Evolutionary conservation across 768 basidiomycete genomes (phyloP).

Genomic region (Pisolithus orientalis): DNA sequence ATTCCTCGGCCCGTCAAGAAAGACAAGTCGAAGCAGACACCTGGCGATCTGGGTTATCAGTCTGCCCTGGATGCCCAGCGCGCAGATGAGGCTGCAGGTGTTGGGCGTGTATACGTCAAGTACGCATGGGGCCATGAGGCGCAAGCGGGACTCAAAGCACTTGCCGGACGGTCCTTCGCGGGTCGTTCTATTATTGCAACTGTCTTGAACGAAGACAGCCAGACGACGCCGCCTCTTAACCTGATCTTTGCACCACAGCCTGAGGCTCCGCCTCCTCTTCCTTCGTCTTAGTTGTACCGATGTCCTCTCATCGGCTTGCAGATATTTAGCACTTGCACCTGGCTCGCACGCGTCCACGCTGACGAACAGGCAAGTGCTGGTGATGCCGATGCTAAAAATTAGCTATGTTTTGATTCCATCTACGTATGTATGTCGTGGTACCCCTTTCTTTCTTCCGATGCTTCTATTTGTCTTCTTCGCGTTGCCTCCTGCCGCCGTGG

Average conservation of each 20-base stretch:
- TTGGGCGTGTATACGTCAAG: slow-evolving; percentile 94
- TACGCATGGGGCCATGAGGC: slow-evolving; percentile 61
- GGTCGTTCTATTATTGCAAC: slow-evolving; percentile 86
- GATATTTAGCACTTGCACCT: not conserved
- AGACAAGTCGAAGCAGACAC: slow-evolving; percentile 72
- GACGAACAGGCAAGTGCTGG: slow-evolving; percentile 2
- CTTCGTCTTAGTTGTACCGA: slow-evolving; percentile 25
- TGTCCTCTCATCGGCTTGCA: not conserved
- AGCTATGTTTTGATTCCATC: slow-evolving; percentile 9
- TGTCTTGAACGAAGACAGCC: slow-evolving; percentile 74
- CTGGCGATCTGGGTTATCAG: slow-evolving; percentile 54
- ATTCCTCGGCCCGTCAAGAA: slow-evolving; percentile 88
- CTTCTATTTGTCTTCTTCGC: not conserved
- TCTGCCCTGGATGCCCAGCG: slow-evolving; percentile 61
- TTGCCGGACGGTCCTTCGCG: slow-evolving; percentile 87
- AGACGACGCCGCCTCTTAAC: slow-evolving; percentile 76
- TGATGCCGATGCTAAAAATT: slow-evolving; percentile 5
- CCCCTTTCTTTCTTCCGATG: not conserved
- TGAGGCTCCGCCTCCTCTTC: slow-evolving; percentile 74
- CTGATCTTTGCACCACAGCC: slow-evolving; percentile 83
- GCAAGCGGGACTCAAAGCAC: slow-evolving; percentile 66
- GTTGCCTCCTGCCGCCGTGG: not conserved
- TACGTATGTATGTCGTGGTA: slow-evolving; percentile 16
- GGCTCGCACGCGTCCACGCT: not conserved
- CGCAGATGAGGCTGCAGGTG: slow-evolving; percentile 83